phyloP scores from a whole-genome alignment of 768 basidiomycete genomes.

The Serendipita sp. region DNA sequence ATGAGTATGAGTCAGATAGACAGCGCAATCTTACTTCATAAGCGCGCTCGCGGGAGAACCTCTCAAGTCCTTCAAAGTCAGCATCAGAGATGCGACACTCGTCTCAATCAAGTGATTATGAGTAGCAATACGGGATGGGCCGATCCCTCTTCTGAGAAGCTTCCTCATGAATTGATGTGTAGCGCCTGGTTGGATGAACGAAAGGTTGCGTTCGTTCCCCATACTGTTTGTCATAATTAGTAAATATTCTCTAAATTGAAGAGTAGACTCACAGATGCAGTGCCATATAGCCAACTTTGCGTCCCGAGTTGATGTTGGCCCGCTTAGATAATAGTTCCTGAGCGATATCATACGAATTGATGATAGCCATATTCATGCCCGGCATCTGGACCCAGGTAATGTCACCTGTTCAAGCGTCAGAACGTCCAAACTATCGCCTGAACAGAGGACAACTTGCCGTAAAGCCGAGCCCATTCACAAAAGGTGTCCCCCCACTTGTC shows the following conservation, averaged over 20 bases:
- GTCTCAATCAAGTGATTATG: not conserved
- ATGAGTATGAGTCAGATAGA: not conserved
- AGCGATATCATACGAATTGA: not conserved
- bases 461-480: slow-evolving; percentile 42
- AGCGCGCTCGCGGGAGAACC: not conserved
- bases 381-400: not conserved
- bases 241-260: not conserved
- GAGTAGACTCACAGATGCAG: not conserved
- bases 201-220: not conserved
- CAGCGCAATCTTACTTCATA: not conserved
- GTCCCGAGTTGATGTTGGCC: not conserved
- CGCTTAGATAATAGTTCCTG: not conserved
- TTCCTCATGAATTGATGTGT: not conserved
- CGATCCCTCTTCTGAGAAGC: not conserved
- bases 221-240: not conserved
- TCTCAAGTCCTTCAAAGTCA: not conserved
- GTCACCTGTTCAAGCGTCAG: not conserved
- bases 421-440: not conserved
- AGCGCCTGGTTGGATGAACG: not conserved
- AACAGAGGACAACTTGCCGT: slow-evolving; percentile 14
- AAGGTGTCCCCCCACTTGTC: slow-evolving; percentile 41
- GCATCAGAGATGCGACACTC: not conserved
- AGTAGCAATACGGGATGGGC: not conserved
- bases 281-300: not conserved
- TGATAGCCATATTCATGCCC: not conserved